phyloP scores from a whole-genome alignment of 331 rosid genomes.

The Phaseolus coccineus region DNA sequence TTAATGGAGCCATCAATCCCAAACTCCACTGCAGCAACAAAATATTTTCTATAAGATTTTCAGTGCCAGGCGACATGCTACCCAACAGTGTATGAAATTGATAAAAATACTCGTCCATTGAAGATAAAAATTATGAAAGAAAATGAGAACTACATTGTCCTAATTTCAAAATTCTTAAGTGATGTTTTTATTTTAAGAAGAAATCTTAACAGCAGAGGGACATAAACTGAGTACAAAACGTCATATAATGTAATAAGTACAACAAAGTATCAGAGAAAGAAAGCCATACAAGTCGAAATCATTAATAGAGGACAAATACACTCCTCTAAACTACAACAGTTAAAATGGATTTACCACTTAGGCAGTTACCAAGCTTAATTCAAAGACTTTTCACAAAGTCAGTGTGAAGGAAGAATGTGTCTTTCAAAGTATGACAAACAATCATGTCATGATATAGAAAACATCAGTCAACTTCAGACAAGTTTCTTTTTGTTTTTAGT shows the following conservation, averaged over 20 bases:
- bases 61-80: slow-evolving; percentile 6
- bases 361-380: not conserved
- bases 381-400: not conserved
- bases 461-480: slow-evolving; percentile 10
- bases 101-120: slow-evolving; percentile 8
- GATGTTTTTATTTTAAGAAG: not conserved
- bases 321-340: not conserved
- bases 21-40: slow-evolving; percentile 85
- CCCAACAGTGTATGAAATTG: slow-evolving; percentile 23
- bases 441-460: not conserved
- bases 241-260: not conserved
- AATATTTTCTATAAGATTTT: slow-evolving; percentile 37
- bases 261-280: slow-evolving; percentile 15
- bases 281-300: slow-evolving; percentile 12
- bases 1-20: slow-evolving; percentile 64
- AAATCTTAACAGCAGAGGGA: not conserved
- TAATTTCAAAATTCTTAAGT: not conserved
- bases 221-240: not conserved
- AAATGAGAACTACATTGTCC: slow-evolving; percentile 1
- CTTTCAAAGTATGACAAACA: slow-evolving; percentile 3
- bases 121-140: not conserved
- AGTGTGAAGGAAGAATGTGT: slow-evolving; percentile 8
- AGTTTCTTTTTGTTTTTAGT: no score
- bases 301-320: slow-evolving; percentile 10
- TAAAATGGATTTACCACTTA: slow-evolving; percentile 1